phyloP scores from a whole-genome alignment of 768 basidiomycete genomes.

The Mycena filopes region DNA sequence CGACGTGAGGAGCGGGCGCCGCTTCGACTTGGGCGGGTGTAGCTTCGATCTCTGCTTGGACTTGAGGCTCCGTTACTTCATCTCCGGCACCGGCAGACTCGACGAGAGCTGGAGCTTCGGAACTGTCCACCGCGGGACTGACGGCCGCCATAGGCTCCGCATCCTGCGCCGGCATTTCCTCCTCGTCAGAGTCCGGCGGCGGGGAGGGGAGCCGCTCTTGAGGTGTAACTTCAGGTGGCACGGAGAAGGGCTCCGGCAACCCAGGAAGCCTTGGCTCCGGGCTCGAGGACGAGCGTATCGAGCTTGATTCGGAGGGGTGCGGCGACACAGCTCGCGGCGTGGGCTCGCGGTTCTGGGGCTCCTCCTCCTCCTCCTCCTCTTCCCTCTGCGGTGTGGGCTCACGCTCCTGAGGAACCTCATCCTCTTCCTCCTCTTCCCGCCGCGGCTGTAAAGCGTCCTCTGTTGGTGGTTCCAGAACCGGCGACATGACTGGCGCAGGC shows the following conservation, averaged over 20 bases:
- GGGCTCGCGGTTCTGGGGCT: background rate
- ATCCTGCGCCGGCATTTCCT: conserved; percentile 15
- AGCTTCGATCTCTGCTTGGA: background rate
- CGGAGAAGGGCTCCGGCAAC: conserved; percentile 3
- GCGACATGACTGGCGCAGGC: background rate
- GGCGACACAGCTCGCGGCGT: conserved; percentile 3
- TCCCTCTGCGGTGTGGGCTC: too few relatives aligned
- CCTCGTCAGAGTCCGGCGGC: conserved; percentile 30
- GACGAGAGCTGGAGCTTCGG: background rate
- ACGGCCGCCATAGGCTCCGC: background rate
- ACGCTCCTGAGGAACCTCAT: too few relatives aligned
- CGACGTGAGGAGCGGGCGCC: background rate
- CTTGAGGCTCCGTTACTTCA: background rate
- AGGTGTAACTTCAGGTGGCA: conserved; percentile 11
- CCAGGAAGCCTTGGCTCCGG: conserved; percentile 25
- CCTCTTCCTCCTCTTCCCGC: background rate
- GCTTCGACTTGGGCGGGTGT: background rate
- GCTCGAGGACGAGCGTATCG: conserved; percentile 34
- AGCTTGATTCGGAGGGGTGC: conserved; percentile 21
- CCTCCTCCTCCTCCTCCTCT: too few relatives aligned
- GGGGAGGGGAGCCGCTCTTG: conserved; percentile 23
- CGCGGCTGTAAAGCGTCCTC: background rate
- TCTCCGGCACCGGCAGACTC: background rate
- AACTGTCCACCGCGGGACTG: background rate
- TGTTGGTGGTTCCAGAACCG: background rate